phyloP scores from a whole-genome alignment of 495 filamentous ascomycete genomes.

The Tuber magnatum region DNA sequence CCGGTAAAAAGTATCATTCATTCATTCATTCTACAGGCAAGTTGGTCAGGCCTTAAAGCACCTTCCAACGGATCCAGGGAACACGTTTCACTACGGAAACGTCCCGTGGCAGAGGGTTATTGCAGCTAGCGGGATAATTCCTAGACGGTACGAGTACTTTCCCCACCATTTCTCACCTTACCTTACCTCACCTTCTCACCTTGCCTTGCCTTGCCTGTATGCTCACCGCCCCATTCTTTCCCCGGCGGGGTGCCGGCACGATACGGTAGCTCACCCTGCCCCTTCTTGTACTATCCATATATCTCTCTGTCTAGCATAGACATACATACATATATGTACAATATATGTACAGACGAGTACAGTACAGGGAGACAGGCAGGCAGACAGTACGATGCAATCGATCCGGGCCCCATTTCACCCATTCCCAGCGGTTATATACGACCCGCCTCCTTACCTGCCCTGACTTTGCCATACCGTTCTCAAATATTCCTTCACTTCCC shows the following conservation, averaged over 20 bases:
- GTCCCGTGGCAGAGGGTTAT: constrained; percentile 95
- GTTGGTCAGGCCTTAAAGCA: constrained; percentile 85
- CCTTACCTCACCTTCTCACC: no score
- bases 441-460: not conserved
- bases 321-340: not conserved
- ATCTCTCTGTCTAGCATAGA: not conserved
- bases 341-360: not conserved
- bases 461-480: not conserved
- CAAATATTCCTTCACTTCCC: not conserved
- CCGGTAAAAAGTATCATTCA: not conserved
- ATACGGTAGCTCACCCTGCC: constrained; percentile 6
- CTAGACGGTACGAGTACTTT: constrained; percentile 69
- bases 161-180: constrained; percentile 2
- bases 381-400: not conserved
- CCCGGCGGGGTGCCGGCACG: not conserved
- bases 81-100: constrained; percentile 59
- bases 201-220: not conserved
- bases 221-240: not conserved
- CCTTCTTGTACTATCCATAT: constrained; percentile 2
- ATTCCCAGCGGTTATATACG: not conserved
- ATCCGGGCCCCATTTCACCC: not conserved
- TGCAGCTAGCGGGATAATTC: constrained; percentile 76
- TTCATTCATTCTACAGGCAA: constrained; percentile 48
- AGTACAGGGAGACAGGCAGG: not conserved
- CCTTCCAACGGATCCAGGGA: constrained; percentile 51